These are phyloP conservation scores for Cryphonectria parasitica DNA, from an alignment of 2,329 filamentous ascomycete species.

Conservation along the genomic window DNA sequence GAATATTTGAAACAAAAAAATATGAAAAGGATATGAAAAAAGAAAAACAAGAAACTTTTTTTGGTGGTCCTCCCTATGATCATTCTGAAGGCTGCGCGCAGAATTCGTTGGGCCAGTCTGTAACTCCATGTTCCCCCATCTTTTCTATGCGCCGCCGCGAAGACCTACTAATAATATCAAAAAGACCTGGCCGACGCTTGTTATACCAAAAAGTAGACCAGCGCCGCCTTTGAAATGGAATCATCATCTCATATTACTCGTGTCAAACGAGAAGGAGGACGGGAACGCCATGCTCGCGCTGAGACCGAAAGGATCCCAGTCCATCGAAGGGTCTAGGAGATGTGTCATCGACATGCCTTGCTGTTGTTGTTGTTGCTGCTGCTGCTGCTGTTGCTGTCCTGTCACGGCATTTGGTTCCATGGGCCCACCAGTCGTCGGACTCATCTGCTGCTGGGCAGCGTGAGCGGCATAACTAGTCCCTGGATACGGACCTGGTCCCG, in stretches of 20 bases:
- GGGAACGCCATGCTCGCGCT: slow-evolving; percentile 96
- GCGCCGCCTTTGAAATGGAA: neutral
- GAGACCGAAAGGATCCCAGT: slow-evolving; percentile 91
- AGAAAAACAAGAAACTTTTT: slow-evolving; percentile 18
- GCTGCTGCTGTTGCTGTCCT: slow-evolving; percentile 40
- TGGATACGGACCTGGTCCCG: slow-evolving; percentile 68
- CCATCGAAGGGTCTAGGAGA: slow-evolving; percentile 77
- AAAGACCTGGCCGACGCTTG: neutral
- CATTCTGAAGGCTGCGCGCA: neutral
- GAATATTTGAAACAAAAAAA: slow-evolving; percentile 17
- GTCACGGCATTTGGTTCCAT: slow-evolving; percentile 22
- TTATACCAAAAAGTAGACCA: neutral
- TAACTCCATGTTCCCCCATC: neutral
- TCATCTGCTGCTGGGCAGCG: slow-evolving; percentile 36
- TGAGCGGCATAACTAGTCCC: slow-evolving; percentile 55
- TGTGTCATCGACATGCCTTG: slow-evolving; percentile 68
- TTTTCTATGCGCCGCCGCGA: neutral
- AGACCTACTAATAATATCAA: neutral
- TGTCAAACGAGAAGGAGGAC: slow-evolving; percentile 77
- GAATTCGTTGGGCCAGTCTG: neutral
- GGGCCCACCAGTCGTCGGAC: slow-evolving; percentile 32
- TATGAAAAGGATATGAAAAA: too few species aligned
- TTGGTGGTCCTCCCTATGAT: neutral
- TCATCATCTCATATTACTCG: slow-evolving; percentile 54
- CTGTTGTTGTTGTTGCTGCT: slow-evolving; percentile 49